phyloP scores from a whole-genome alignment of 208 protist genomes.

The Herpetomonas samuelpessoai region DNA sequence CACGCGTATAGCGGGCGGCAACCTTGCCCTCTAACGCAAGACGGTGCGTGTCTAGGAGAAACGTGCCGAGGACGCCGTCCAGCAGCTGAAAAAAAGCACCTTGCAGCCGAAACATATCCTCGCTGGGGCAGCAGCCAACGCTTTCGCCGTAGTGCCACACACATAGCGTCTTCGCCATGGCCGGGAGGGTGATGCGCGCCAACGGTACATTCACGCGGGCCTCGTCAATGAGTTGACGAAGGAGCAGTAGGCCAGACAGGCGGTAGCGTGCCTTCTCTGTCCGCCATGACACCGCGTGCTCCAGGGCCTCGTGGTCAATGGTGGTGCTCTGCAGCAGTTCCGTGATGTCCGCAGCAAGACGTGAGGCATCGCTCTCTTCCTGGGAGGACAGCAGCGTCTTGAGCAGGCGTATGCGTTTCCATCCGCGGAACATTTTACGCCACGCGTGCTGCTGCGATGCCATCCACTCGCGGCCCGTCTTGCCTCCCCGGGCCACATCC shows the following conservation, averaged over 20 bases:
- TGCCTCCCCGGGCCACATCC: neutral
- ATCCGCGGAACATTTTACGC: constrained; percentile 78
- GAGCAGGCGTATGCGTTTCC: constrained; percentile 70
- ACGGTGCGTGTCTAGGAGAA: constrained; percentile 14
- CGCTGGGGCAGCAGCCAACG: constrained; percentile 81
- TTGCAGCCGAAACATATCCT: constrained; percentile 73
- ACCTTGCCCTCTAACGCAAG: no score
- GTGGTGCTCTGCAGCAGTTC: constrained; percentile 72
- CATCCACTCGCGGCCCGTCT: constrained; percentile 12
- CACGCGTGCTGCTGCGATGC: constrained; percentile 56
- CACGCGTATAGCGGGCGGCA: no score
- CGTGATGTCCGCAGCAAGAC: constrained; percentile 37
- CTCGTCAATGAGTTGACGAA: constrained; percentile 79
- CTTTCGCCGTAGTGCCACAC: constrained; percentile 83
- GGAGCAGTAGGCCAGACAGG: constrained; percentile 64
- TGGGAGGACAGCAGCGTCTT: constrained; percentile 71
- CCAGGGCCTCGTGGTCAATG: constrained; percentile 44
- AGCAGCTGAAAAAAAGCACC: constrained; percentile 79
- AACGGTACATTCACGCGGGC: constrained; percentile 44
- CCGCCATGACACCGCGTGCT: constrained; percentile 47
- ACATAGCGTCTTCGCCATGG: constrained; percentile 73
- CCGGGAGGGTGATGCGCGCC: constrained; percentile 60
- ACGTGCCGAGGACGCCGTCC: constrained; percentile 34
- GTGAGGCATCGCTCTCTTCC: constrained; percentile 36
- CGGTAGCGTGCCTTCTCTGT: constrained; percentile 66